Evolutionary conservation across 345 rosid genomes (phyloP), one percentile per base, ranked within the genome.

Genomic region (Salix brachista): DNA sequence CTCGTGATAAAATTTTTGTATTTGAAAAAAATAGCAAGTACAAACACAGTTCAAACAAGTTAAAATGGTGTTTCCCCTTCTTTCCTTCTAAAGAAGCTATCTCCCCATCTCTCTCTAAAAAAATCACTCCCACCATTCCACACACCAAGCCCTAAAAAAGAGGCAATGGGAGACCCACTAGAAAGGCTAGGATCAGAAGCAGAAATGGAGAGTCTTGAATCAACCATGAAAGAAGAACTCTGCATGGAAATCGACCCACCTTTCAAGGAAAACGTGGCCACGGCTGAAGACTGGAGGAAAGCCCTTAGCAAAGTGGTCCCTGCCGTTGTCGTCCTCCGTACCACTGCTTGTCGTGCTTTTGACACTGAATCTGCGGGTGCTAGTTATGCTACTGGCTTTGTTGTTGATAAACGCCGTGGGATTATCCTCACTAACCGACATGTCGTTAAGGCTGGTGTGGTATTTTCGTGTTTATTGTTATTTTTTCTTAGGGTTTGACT

Each of bases 361-460:
- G 98, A 94, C 61, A 94, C 98, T 0, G 98, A 94, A 85, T 34
- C 89, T 0, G 97, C 98, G 3, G 89, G 91, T 65, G 90, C 98
- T 50, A 85, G 95, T 74, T 88, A 88, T 42, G 98, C 98, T 67
- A 94, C 98, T 26, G 98, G 98, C n/a, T 94, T 94, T 74, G 87
- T 94, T 8, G 95, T 94, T 61, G 98, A 94, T 77, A 94, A 92
- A 83, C 89, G 86, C 70, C 93, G 95, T 64, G 98, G 98, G 69
- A 89, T 94, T 81, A 91, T 94, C 61, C 96, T 92, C 80, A 94
- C 98, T 73, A 94, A 94, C 81, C 98, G 98, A 46, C 98, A 94
- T 69, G 98, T 94, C 39, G 98, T 91, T 79, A 90, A 94, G 86
- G 90, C 97, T 17, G 97, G 97, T 94, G 39, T 1, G 19, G 52